These are phyloP conservation scores for Cornus suecica DNA, from an alignment of 148 eudicot species.

Conservation along the genomic window DNA sequence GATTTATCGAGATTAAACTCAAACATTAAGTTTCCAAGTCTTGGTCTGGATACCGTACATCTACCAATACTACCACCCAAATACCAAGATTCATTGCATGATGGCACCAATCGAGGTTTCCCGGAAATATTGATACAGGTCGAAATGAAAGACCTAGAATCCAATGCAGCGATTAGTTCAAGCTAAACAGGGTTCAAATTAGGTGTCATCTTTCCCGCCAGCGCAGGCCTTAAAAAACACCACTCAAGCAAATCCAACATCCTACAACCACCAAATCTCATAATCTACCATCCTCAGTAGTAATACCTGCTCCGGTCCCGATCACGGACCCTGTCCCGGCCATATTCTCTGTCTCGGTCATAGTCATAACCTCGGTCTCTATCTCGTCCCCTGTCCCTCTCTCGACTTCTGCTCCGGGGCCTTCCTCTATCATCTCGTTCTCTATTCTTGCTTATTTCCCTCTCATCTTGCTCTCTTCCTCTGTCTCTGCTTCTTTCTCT, in stretches of 20 bases:
- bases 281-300: conserved; percentile 18
- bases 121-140: neutral
- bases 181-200: neutral
- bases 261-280: neutral
- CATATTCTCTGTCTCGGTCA: conserved; percentile 53
- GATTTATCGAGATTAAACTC: neutral
- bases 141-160: neutral
- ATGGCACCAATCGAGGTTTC: neutral
- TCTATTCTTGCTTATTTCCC: conserved; percentile 44
- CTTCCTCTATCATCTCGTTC: conserved; percentile 45
- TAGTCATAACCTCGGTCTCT: conserved; percentile 42
- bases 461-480: conserved; percentile 46
- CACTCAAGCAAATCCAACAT: neutral
- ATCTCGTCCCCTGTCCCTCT: conserved; percentile 60
- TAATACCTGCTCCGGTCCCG: conserved; percentile 45
- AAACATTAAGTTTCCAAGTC: neutral
- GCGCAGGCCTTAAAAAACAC: neutral
- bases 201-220: neutral
- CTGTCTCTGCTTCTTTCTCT: conserved; percentile 58
- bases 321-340: conserved; percentile 62
- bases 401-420: conserved; percentile 56
- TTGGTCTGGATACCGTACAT: neutral
- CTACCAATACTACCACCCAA: neutral
- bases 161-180: neutral
- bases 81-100: neutral